Percentiles rank a stretch among this genome's conserved stretches.
phyloP scores from a whole-genome alignment of 352 stramenopile species.

The Detonula confervacea region DNA sequence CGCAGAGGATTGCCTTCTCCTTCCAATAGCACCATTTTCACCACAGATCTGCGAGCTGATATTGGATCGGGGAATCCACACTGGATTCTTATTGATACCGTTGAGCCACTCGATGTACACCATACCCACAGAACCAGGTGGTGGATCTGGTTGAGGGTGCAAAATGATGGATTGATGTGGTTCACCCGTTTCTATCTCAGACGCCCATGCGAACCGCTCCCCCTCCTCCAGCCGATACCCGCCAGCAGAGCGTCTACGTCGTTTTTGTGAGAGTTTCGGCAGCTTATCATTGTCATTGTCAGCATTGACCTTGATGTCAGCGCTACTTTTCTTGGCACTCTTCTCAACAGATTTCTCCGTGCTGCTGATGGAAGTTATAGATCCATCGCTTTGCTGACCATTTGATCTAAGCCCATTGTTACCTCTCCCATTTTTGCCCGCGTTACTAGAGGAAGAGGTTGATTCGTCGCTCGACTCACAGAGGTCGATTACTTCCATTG shows the following conservation, averaged over 20 bases:
- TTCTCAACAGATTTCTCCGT: no score
- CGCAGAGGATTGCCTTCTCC: neutral
- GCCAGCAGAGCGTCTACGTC: neutral
- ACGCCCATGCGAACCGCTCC: neutral
- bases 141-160: conserved; percentile 1
- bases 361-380: conserved; percentile 6
- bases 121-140: neutral
- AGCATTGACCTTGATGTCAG: neutral
- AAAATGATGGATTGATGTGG: neutral
- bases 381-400: neutral
- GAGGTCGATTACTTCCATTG: neutral
- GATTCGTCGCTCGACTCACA: neutral
- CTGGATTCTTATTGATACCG: neutral
- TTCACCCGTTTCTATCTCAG: neutral
- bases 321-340: neutral
- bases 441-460: neutral
- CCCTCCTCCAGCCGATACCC: neutral
- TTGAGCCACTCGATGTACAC: conserved; percentile 1
- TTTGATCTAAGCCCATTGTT: neutral
- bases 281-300: neutral
- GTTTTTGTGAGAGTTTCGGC: neutral
- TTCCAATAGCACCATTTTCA: neutral
- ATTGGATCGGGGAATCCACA: neutral
- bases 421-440: neutral
- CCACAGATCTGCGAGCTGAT: neutral